phyloP scores from a whole-genome alignment of 2,329 filamentous ascomycete species.

The Fusarium bactridioides region DNA sequence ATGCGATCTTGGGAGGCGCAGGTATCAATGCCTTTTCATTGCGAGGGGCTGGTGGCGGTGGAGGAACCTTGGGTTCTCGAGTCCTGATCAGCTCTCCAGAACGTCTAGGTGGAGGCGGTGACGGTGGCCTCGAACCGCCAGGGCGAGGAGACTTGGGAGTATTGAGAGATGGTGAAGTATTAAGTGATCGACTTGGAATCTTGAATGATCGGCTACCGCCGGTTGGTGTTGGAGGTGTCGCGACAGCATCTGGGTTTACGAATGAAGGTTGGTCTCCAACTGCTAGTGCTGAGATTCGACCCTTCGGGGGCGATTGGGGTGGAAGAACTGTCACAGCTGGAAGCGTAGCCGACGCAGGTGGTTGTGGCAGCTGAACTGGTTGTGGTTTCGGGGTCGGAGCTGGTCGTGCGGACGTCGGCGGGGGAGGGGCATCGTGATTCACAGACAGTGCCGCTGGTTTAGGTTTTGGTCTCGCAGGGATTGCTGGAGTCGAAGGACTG shows the following conservation, averaged over 20 bases:
- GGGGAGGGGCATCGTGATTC: constrained; percentile 37
- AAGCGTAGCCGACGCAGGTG: constrained; percentile 49
- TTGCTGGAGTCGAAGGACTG: constrained; percentile 44
- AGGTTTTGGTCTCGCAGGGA: constrained; percentile 45
- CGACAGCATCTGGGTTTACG: constrained; percentile 57
- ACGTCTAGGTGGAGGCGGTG: constrained; percentile 69
- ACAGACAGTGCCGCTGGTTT: constrained; percentile 36
- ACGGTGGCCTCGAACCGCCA: constrained; percentile 61
- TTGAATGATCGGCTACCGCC: constrained; percentile 57
- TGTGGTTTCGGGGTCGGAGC: constrained; percentile 37
- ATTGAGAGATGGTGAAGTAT: constrained; percentile 54
- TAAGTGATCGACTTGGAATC: constrained; percentile 64
- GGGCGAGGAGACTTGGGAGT: constrained; percentile 56
- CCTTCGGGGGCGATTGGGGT: constrained; percentile 72
- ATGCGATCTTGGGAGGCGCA: constrained; percentile 28
- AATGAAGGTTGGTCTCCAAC: constrained; percentile 54
- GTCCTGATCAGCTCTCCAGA: constrained; percentile 67
- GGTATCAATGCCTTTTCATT: constrained; percentile 69
- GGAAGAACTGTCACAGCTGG: constrained; percentile 75
- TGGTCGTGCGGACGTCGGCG: constrained; percentile 38
- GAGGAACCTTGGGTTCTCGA: constrained; percentile 52
- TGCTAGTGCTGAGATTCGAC: constrained; percentile 45
- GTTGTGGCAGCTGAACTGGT: constrained; percentile 28
- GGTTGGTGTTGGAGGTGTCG: constrained; percentile 52
- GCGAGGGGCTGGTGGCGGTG: constrained; percentile 81